Evolutionary conservation across 768 basidiomycete species (phyloP).

Genomic region (Suillus subluteus): DNA sequence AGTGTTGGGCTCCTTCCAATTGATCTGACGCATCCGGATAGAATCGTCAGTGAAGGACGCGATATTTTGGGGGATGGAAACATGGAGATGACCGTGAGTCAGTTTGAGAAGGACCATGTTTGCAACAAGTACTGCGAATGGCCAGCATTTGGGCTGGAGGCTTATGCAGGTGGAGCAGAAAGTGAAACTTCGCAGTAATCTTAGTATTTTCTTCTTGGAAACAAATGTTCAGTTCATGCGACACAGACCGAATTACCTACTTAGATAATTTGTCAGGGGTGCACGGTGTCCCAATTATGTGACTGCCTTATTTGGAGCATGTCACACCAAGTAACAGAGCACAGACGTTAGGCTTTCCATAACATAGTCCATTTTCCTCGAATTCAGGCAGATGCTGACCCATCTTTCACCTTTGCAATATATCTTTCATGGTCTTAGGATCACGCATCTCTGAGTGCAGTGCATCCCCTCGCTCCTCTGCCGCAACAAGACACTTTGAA

Average conservation of each 20-base stretch:
- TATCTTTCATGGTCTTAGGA: too few species aligned
- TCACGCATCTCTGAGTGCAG: too few species aligned
- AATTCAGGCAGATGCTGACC: too few species aligned
- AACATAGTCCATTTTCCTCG: too few species aligned
- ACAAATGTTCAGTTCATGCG: neutral
- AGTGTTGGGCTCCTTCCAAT: neutral
- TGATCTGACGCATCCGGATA: neutral
- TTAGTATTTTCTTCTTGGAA: neutral
- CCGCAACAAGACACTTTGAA: too few species aligned
- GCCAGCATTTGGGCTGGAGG: slow-evolving; percentile 15
- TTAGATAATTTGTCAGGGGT: neutral
- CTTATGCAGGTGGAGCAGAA: neutral
- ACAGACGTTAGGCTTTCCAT: neutral
- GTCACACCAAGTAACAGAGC: neutral
- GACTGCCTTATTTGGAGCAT: slow-evolving; percentile 3
- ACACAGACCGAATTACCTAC: too few species aligned
- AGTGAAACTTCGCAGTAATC: neutral
- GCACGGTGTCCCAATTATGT: slow-evolving; percentile 1
- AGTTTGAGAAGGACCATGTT: slow-evolving; percentile 10
- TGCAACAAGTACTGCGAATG: slow-evolving; percentile 19
- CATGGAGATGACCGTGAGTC: slow-evolving; percentile 9
- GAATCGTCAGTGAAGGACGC: neutral
- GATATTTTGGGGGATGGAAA: slow-evolving; percentile 17
- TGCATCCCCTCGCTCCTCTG: too few species aligned
- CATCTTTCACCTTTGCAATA: too few species aligned